Evolutionary conservation across 2,329 filamentous ascomycete genomes (phyloP), one percentile per base, ranked within the genome.

Genomic region (Neonectria neomacrospora): DNA sequence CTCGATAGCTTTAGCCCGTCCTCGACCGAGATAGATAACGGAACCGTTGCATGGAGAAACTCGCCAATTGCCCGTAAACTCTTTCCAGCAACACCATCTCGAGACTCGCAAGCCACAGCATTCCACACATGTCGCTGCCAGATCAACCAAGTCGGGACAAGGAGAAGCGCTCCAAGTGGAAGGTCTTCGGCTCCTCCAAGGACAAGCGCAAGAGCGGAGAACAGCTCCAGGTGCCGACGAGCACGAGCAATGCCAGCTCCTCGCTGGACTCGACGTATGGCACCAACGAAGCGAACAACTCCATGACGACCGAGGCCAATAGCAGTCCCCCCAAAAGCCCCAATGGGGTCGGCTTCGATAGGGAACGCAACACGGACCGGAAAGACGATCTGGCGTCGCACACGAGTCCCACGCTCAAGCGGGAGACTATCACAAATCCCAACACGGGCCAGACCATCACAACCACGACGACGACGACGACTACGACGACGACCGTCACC

Each of bases 401-500:
- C 18, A 59, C 56, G 8, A 66, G 61, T 18, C 52, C 66, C 1
- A 66, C 65, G 14, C 56, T 70, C 7, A 70, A 47, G 48, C 59
- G 52, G 12, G 66, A 67, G 44, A 67, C 55, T 9, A 58, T 61
- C 23, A 65, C 66, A 20, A 67, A 68, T 18, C 70, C 70, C 7
- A 72, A 62, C n/a, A 72, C 70, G 0, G 70, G 70, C 6, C 70
- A 72, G 52, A 71, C 65, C 6, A 60, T 71, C 20, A 72, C 70
- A 1, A 71, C 69, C 1, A 69, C 71, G 3, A 71, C 68, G 0
- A 69, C 70, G 0, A 62, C 72, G 0, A 60, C 71, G 0, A 78
- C 80, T 0, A 79, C 78, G 6, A 76, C 75, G 0, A 72, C 70
- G 0, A 72, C 70, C 0, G 58, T 72, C 1, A 69, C 54, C 7